Percentiles rank a stretch among this genome's conserved stretches.
Evolutionary conservation across 371 early-diverging fungal genomes (phyloP).

Genomic region (Apophysomyces elegans): DNA sequence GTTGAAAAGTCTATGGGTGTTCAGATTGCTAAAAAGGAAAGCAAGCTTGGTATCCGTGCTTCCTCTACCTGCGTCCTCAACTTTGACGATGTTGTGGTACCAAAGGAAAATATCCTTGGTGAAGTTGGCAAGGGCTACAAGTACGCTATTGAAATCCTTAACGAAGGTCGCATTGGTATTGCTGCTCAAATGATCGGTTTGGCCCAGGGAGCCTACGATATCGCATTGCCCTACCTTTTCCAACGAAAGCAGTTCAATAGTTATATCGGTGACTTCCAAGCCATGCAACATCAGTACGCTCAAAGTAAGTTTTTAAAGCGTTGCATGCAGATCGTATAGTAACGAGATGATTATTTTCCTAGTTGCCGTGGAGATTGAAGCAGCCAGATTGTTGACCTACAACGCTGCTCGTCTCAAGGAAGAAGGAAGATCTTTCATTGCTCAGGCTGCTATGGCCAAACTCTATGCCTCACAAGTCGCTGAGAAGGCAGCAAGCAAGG

Average conservation of each 20-base stretch:
- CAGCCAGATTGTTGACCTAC: slow-evolving; percentile 96
- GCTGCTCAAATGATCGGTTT: slow-evolving; percentile 98
- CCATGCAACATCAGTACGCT: slow-evolving; percentile 97
- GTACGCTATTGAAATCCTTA: slow-evolving; percentile 97
- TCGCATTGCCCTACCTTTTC: slow-evolving; percentile 90
- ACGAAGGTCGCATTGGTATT: slow-evolving; percentile 98
- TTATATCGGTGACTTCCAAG: slow-evolving; percentile 92
- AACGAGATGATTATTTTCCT: not conserved
- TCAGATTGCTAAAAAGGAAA: slow-evolving; percentile 94
- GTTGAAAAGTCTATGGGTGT: slow-evolving; percentile 97
- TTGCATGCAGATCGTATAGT: too few relatives aligned
- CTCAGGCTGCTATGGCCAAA: slow-evolving; percentile 99
- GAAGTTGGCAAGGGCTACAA: slow-evolving; percentile 98
- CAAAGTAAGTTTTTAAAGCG: slow-evolving; percentile 55
- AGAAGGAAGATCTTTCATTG: slow-evolving; percentile 85
- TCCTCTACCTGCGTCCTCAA: slow-evolving; percentile 94
- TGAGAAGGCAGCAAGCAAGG: slow-evolving; percentile 86
- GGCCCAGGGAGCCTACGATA: slow-evolving; percentile 94
- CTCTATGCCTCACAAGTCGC: slow-evolving; percentile 95
- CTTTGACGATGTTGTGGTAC: slow-evolving; percentile 93
- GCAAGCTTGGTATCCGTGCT: slow-evolving; percentile 96
- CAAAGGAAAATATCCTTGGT: slow-evolving; percentile 89
- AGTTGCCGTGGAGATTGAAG: slow-evolving; percentile 94
- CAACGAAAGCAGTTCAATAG: slow-evolving; percentile 95
- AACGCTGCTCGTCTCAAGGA: slow-evolving; percentile 97